Evolutionary conservation across 176 grass and related monocot genomes (phyloP).

Genomic region (Triticum turgidum): DNA sequence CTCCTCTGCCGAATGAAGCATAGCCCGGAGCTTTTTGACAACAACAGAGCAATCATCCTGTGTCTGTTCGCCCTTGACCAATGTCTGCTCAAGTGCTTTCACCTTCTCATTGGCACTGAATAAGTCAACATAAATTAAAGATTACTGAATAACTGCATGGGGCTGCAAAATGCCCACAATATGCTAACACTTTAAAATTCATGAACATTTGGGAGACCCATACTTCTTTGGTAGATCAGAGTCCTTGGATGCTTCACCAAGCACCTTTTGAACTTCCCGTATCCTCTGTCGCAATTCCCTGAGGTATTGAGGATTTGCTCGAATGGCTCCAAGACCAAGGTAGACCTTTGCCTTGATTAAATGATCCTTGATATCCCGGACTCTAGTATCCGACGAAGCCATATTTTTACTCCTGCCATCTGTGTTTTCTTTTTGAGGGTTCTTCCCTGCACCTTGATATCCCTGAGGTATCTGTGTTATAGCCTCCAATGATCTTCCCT

Average conservation of each 20-base stretch:
- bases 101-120: slow-evolving; percentile 79
- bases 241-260: slow-evolving; percentile 86
- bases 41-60: slow-evolving; percentile 65
- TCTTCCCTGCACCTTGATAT: not conserved
- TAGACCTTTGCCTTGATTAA: slow-evolving; percentile 94
- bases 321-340: slow-evolving; percentile 66
- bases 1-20: slow-evolving; percentile 87
- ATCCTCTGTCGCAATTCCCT: slow-evolving; percentile 69
- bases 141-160: slow-evolving; percentile 3
- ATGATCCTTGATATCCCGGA: slow-evolving; percentile 81
- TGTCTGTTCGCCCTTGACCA: slow-evolving; percentile 67
- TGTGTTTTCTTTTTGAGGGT: not conserved
- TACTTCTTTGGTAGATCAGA: slow-evolving; percentile 82
- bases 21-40: slow-evolving; percentile 76
- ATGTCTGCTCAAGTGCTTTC: slow-evolving; percentile 67
- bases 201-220: slow-evolving; percentile 4
- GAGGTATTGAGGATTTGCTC: slow-evolving; percentile 63
- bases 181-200: slow-evolving; percentile 27
- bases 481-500: slow-evolving; percentile 26
- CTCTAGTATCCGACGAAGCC: slow-evolving; percentile 40
- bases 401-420: slow-evolving; percentile 11
- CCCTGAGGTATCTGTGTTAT: not conserved
- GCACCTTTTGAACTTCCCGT: slow-evolving; percentile 72
- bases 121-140: slow-evolving; percentile 38
- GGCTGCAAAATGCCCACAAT: not conserved